A percentile compares a stretch with the other conserved stretches of the same genome.
Evolutionary conservation across 768 basidiomycete genomes (phyloP).

Genomic region (Daedaleopsis sinensis): DNA sequence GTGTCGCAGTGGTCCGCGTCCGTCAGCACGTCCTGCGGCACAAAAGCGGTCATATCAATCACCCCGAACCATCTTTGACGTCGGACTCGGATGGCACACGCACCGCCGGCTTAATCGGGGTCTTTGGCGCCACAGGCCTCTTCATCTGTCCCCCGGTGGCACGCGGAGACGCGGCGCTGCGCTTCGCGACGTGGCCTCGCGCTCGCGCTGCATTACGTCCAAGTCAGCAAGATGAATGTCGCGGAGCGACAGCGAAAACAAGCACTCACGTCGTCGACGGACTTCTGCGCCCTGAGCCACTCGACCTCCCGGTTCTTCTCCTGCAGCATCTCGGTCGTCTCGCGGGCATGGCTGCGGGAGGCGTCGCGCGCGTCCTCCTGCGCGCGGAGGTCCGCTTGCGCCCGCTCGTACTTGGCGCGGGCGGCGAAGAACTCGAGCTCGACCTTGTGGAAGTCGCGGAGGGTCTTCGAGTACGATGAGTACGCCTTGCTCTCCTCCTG

Average conservation of each 20-base stretch:
- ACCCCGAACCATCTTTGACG: not conserved
- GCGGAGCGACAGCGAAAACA: too few species aligned
- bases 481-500: constrained; percentile 64
- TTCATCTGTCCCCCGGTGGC: not conserved
- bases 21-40: not conserved
- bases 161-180: not conserved
- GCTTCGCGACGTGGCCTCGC: constrained; percentile 43
- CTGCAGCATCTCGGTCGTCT: constrained; percentile 62
- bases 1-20: constrained; percentile 6
- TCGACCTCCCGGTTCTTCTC: constrained; percentile 80
- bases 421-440: constrained; percentile 64
- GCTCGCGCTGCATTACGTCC: constrained; percentile 46
- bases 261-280: constrained; percentile 58
- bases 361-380: constrained; percentile 44
- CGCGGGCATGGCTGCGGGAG: constrained; percentile 53
- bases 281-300: constrained; percentile 61
- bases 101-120: constrained; percentile 15
- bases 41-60: too few species aligned
- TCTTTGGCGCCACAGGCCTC: constrained; percentile 19
- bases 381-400: constrained; percentile 42
- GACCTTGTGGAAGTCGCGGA: constrained; percentile 61
- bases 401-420: constrained; percentile 58
- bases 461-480: constrained; percentile 52
- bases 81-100: not conserved
- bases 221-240: not conserved